Conservation (phyloP, 768 basidiomycete species). For the Trametopsis cervina region DNA sequence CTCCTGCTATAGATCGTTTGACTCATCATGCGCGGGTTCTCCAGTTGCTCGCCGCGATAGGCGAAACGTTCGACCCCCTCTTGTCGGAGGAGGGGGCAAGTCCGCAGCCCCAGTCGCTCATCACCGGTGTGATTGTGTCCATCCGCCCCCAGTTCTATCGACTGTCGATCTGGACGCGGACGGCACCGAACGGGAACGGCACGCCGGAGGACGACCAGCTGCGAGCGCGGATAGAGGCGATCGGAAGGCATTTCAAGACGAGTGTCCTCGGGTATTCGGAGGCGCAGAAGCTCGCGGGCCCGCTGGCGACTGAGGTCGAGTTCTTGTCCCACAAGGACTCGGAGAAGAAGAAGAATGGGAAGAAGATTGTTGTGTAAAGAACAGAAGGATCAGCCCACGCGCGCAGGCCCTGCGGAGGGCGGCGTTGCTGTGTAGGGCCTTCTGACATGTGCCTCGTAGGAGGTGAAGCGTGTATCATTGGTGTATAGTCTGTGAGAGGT, state of each 20-base stretch:
- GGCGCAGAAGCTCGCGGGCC: conserved; percentile 66
- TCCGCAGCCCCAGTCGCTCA: conserved; percentile 49
- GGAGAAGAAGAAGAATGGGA: conserved; percentile 84
- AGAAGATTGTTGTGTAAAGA: conserved; percentile 68
- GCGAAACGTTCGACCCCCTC: conserved; percentile 95
- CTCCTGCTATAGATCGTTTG: background rate
- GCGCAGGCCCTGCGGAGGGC: conserved; percentile 1
- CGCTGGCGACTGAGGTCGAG: conserved; percentile 93
- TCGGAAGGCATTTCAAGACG: conserved; percentile 89
- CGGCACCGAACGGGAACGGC: conserved; percentile 47
- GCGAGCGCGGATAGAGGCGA: conserved; percentile 73
- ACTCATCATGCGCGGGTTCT: background rate
- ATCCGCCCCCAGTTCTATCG: conserved; percentile 94
- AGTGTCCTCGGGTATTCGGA: conserved; percentile 79
- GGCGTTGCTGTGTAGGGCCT: conserved; percentile 1
- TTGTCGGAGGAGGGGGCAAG: conserved; percentile 44
- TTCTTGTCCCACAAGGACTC: conserved; percentile 93
- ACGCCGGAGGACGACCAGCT: conserved; percentile 45
- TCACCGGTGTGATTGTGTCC: conserved; percentile 68
- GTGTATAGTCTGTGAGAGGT: background rate
- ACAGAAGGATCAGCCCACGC: too few species aligned
- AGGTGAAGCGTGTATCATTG: background rate
- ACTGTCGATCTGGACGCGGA: conserved; percentile 94
- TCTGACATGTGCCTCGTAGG: background rate
- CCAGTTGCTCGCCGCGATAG: conserved; percentile 99